Conservation (phyloP, 2,329 filamentous ascomycete species). For the Trichoderma gracile region DNA sequence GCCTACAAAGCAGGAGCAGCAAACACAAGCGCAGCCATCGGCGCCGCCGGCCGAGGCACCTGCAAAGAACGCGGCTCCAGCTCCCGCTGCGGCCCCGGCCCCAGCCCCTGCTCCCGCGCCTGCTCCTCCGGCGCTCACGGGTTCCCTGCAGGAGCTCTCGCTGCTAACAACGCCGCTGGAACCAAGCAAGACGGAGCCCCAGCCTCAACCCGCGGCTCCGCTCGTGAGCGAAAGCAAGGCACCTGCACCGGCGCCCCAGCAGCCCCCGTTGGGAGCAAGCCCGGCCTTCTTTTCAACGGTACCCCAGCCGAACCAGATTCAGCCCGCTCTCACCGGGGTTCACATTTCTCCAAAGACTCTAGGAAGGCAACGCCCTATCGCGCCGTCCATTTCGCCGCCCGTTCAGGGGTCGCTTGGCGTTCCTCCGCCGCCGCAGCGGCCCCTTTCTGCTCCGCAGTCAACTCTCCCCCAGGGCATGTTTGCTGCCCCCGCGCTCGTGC, state of each 20-base stretch:
- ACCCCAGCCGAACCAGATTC: constrained; percentile 25
- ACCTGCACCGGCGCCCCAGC: constrained; percentile 29
- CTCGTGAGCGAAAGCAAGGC: not conserved
- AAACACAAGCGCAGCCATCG: constrained; percentile 34
- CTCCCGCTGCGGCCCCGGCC: not conserved
- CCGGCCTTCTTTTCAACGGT: constrained; percentile 58
- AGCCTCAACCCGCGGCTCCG: constrained; percentile 29
- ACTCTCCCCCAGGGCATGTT: constrained; percentile 69
- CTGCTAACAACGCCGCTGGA: constrained; percentile 55
- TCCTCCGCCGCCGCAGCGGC: constrained; percentile 77
- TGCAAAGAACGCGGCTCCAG: not conserved
- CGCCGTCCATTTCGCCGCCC: constrained; percentile 58
- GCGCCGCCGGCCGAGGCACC: constrained; percentile 28
- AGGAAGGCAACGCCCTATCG: constrained; percentile 65
- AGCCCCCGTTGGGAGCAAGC: constrained; percentile 56
- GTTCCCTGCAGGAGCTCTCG: constrained; percentile 63
- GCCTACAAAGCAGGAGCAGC: constrained; percentile 61
- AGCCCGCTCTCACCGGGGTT: constrained; percentile 8
- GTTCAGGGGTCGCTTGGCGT: constrained; percentile 62
- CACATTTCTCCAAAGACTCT: constrained; percentile 33
- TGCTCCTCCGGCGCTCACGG: constrained; percentile 37
- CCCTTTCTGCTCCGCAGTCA: constrained; percentile 84
- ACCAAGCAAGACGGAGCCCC: constrained; percentile 46
- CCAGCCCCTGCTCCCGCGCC: not conserved
- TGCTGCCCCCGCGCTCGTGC: constrained; percentile 71